Conservation (phyloP, 164 flowering plant species). For the Magnolia changhungtana region DNA sequence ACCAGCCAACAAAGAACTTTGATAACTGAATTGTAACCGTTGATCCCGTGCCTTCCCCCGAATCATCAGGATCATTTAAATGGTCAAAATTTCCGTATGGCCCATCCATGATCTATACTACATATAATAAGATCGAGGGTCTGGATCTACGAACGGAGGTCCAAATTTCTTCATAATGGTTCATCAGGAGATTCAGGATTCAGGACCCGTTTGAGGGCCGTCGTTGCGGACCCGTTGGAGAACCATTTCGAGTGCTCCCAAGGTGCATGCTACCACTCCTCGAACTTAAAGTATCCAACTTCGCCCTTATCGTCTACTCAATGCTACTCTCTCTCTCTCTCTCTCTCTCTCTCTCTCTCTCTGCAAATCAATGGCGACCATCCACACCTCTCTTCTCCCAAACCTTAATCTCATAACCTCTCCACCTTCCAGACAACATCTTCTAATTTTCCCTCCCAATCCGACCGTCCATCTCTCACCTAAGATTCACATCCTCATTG, state of each 20-base stretch:
- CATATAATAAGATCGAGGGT: too few relatives aligned
- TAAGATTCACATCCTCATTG: slow-evolving; percentile 15
- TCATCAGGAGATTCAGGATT: too few relatives aligned
- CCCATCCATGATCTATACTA: too few relatives aligned
- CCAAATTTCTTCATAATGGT: too few relatives aligned
- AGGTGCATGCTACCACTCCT: background rate
- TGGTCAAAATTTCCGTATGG: too few relatives aligned
- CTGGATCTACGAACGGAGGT: too few relatives aligned
- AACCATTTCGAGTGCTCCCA: background rate
- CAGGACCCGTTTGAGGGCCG: too few relatives aligned
- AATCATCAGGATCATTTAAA: too few relatives aligned
- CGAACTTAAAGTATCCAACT: background rate
- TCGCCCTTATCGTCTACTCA: background rate
- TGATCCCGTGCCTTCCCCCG: too few relatives aligned
- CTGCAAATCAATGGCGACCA: slow-evolving; percentile 21
- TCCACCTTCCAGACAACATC: background rate
- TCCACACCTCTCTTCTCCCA: slow-evolving; percentile 27
- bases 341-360: too few relatives aligned
- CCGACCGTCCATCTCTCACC: slow-evolving; percentile 4
- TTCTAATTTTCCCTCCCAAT: background rate
- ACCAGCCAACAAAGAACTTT: too few relatives aligned
- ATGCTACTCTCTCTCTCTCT: background rate
- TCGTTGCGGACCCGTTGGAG: background rate
- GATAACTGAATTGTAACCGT: too few relatives aligned
- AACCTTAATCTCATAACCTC: slow-evolving; percentile 29